These are phyloP conservation scores for Nymphaea thermarum DNA, from an alignment of 164 flowering plant genomes.

Conservation along the genomic window DNA sequence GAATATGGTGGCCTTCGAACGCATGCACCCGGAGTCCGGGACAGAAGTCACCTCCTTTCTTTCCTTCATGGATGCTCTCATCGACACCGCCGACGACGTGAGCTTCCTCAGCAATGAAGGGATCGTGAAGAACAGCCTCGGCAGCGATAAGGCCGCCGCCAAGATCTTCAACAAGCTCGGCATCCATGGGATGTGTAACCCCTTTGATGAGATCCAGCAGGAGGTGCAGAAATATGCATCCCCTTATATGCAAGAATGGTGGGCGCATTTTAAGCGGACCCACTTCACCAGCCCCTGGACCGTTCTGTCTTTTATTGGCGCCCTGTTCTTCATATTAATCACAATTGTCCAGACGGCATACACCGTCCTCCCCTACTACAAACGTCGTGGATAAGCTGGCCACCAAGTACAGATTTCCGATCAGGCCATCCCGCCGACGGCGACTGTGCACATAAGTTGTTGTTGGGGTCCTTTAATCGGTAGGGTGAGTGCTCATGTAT, in stretches of 20 bases:
- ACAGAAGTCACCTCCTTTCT: constrained; percentile 36
- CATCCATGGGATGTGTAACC: constrained; percentile 27
- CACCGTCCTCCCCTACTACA: not conserved
- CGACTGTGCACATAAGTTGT: too few relatives aligned
- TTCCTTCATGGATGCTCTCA: constrained; percentile 47
- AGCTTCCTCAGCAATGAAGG: constrained; percentile 23
- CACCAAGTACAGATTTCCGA: too few relatives aligned
- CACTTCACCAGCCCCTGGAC: constrained; percentile 1
- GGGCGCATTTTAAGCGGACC: not conserved
- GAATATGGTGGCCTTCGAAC: constrained; percentile 52
- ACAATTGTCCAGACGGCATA: not conserved
- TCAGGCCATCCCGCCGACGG: too few relatives aligned
- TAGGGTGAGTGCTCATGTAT: too few relatives aligned
- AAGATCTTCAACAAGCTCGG: too few relatives aligned
- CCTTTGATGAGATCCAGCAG: constrained; percentile 19
- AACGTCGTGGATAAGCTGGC: not conserved
- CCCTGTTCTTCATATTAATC: not conserved
- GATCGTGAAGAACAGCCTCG: constrained; percentile 35
- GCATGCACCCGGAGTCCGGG: constrained; percentile 40
- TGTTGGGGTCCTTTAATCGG: too few relatives aligned
- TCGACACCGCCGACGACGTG: constrained; percentile 37
- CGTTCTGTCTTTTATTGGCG: not conserved
- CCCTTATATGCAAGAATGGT: constrained; percentile 18
- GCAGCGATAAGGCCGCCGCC: constrained; percentile 53
- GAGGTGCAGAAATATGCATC: constrained; percentile 27